These are phyloP conservation scores for Lolium perenne DNA, from an alignment of 176 grass and related monocot species.

Conservation along the genomic window DNA sequence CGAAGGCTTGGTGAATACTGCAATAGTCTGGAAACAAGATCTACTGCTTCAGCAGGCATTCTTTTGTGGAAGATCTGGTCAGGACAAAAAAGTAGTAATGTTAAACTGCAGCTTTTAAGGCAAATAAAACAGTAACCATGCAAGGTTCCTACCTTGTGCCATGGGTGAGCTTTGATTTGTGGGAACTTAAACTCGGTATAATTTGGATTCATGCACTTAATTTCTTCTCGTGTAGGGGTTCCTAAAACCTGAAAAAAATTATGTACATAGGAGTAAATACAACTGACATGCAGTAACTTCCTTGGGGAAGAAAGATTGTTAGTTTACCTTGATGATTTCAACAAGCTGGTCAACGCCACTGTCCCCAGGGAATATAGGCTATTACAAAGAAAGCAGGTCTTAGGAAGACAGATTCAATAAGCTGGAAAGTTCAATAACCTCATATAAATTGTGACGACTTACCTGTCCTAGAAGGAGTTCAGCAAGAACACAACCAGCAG, in stretches of 20 bases:
- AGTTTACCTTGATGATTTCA: conserved; percentile 92
- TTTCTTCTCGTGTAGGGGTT: conserved; percentile 98
- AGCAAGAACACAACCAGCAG: conserved; percentile 90
- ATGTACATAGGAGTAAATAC: conserved; percentile 32
- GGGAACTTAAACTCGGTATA: conserved; percentile 90
- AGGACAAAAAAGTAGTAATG: not conserved
- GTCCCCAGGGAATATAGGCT: conserved; percentile 97
- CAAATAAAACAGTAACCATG: not conserved
- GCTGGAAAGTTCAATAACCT: conserved; percentile 16
- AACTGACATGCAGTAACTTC: not conserved
- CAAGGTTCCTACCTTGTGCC: conserved; percentile 77
- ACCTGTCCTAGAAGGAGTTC: conserved; percentile 89
- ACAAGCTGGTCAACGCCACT: conserved; percentile 94
- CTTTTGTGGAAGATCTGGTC: conserved; percentile 90
- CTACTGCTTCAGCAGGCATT: conserved; percentile 93
- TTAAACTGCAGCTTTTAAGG: conserved; percentile 36
- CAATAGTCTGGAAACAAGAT: conserved; percentile 91
- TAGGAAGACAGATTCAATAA: conserved; percentile 20
- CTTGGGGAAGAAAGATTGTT: not conserved
- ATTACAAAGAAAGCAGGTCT: conserved; percentile 2
- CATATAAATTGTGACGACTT: conserved; percentile 21
- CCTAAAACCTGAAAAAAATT: conserved; percentile 62
- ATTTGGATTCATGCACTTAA: conserved; percentile 97
- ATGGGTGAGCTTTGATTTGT: conserved; percentile 94
- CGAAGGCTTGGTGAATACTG: conserved; percentile 90